Conservation (phyloP, 352 stramenopile genomes). For the Pythium guiyangense region DNA sequence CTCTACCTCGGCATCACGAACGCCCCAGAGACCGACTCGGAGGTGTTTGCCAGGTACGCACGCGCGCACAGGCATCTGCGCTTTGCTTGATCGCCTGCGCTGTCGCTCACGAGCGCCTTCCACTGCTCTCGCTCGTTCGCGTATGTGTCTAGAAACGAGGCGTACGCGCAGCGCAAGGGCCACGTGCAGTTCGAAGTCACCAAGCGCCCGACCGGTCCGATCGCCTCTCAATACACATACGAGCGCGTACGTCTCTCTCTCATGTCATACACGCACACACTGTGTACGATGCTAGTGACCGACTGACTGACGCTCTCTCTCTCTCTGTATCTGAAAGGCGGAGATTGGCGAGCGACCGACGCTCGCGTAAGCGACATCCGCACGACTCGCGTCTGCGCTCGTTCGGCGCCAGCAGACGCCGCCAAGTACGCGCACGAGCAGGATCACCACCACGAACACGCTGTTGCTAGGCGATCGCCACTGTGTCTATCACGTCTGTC, state of each 20-base stretch:
- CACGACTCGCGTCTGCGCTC: too few species aligned
- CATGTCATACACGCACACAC: background rate
- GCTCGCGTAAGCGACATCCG: slow-evolving; percentile 37
- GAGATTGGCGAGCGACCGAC: slow-evolving; percentile 64
- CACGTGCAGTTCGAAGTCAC: slow-evolving; percentile 34
- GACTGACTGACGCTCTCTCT: background rate
- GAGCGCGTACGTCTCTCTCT: slow-evolving; percentile 35
- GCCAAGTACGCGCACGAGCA: too few species aligned
- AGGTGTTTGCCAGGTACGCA: slow-evolving; percentile 76
- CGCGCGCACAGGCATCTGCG: too few species aligned
- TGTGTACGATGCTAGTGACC: too few species aligned
- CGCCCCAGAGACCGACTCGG: slow-evolving; percentile 77
- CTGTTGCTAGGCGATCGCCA: background rate
- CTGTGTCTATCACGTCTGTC: background rate
- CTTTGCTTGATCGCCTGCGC: background rate
- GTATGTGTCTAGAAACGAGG: slow-evolving; percentile 46
- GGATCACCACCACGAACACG: too few species aligned
- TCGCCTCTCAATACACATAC: slow-evolving; percentile 43
- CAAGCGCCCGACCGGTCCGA: slow-evolving; percentile 40
- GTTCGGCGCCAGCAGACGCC: too few species aligned
- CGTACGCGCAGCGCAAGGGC: slow-evolving; percentile 47
- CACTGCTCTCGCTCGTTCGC: too few species aligned
- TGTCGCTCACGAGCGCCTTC: too few species aligned
- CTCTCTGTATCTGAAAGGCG: slow-evolving; percentile 11
- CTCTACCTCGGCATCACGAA: slow-evolving; percentile 79